A percentile compares a stretch with the other conserved stretches of the same genome.
Conservation (phyloP, 306 rosid genomes). For the Cicer chorassanicum region DNA sequence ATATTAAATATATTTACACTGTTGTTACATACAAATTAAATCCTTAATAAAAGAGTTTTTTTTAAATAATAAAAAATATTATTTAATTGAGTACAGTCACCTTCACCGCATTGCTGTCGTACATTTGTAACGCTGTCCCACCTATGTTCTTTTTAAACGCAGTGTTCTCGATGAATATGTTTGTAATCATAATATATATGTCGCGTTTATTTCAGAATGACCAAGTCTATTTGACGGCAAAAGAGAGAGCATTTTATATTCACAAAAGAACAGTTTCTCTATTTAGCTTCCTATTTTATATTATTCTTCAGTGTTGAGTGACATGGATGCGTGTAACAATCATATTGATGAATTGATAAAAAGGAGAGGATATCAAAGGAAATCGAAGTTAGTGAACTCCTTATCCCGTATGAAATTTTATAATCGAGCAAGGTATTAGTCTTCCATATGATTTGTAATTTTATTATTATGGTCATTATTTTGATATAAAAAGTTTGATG, state of each 20-base stretch:
- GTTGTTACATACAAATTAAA: too few relatives aligned
- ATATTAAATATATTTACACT: too few relatives aligned
- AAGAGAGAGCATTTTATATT: not conserved
- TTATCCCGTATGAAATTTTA: constrained; percentile 18
- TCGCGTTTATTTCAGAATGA: too few relatives aligned
- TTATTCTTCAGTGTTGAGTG: not conserved
- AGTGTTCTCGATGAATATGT: too few relatives aligned
- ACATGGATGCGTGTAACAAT: constrained; percentile 1
- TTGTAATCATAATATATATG: too few relatives aligned
- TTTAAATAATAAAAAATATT: too few relatives aligned
- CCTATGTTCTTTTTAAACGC: too few relatives aligned
- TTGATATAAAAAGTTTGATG: not conserved
- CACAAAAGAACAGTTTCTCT: not conserved
- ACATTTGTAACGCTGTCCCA: too few relatives aligned
- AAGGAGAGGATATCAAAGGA: constrained; percentile 16
- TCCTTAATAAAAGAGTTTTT: too few relatives aligned
- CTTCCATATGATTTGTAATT: not conserved
- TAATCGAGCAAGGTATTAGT: constrained; percentile 2
- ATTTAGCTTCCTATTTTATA: not conserved
- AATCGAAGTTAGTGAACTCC: constrained; percentile 16
- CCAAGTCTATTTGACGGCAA: too few relatives aligned
- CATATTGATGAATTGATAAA: not conserved
- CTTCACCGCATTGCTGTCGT: too few relatives aligned
- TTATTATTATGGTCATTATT: not conserved
- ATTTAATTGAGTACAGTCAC: too few relatives aligned